A percentile compares a stretch with the other conserved stretches of the same genome.
These are phyloP conservation scores for Vachellia pachyceras DNA, from an alignment of 306 rosid species.

Conservation along the genomic window DNA sequence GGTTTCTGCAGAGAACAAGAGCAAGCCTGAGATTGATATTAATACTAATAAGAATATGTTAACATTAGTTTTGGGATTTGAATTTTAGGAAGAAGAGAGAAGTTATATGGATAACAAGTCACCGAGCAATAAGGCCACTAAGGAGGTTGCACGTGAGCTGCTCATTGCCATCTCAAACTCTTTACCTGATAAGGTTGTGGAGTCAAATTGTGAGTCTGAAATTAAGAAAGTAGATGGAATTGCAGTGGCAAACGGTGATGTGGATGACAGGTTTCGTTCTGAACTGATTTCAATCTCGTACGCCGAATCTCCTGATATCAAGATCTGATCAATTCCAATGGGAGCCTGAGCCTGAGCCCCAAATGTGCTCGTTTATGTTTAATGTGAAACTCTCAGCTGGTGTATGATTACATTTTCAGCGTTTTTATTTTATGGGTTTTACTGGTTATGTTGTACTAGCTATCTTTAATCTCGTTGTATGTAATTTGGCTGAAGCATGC, in stretches of 20 bases:
- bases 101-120: conserved; percentile 50
- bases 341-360: conserved; percentile 28
- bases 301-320: conserved; percentile 40
- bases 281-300: conserved; percentile 53
- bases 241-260: conserved; percentile 22
- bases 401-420: conserved; percentile 7
- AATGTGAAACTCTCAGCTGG: background rate
- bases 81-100: conserved; percentile 36
- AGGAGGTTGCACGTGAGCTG: conserved; percentile 49
- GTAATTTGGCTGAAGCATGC: conserved; percentile 1
- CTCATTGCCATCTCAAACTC: conserved; percentile 47
- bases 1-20: background rate
- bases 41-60: background rate
- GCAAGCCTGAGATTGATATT: background rate
- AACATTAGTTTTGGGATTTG: conserved; percentile 31
- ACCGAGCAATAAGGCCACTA: conserved; percentile 37
- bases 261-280: conserved; percentile 41
- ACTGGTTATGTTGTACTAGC: background rate
- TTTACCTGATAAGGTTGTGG: conserved; percentile 41
- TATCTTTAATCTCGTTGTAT: background rate
- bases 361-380: background rate
- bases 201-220: conserved; percentile 31
- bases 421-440: background rate
- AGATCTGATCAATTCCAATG: conserved; percentile 31
- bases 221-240: conserved; percentile 33